A percentile compares a stretch with the other conserved stretches of the same genome.
phyloP scores from a whole-genome alignment of 2,329 filamentous ascomycete genomes.

The Myriangium duriaei region DNA sequence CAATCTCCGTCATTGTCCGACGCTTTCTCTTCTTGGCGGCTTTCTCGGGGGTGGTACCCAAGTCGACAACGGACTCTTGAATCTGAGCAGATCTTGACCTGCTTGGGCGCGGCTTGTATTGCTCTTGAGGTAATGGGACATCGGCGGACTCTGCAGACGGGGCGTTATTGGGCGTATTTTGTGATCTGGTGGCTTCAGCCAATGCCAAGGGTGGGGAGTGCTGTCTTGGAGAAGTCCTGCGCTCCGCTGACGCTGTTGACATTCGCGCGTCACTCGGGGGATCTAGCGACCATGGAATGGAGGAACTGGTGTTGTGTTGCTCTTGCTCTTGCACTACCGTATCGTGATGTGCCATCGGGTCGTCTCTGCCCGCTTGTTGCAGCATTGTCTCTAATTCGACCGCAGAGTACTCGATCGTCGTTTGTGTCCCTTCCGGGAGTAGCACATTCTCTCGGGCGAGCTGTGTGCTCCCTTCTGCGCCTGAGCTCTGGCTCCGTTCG shows the following conservation, averaged over 20 bases:
- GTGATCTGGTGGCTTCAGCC: too few relatives aligned
- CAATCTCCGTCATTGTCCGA: conserved; percentile 5
- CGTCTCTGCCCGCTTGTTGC: too few relatives aligned
- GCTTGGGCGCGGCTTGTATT: conserved; percentile 3
- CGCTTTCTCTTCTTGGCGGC: background rate
- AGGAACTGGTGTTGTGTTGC: too few relatives aligned
- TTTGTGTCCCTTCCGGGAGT: background rate
- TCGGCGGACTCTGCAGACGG: too few relatives aligned
- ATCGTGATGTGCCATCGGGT: too few relatives aligned
- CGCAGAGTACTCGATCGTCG: background rate
- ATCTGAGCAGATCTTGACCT: conserved; percentile 3
- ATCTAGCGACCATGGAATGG: conserved; percentile 8
- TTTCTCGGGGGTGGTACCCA: conserved; percentile 4
- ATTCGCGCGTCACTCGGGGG: too few relatives aligned
- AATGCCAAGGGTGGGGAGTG: too few relatives aligned
- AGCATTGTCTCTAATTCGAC: background rate
- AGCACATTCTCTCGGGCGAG: conserved; percentile 5
- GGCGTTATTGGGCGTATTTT: background rate
- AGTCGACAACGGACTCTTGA: conserved; percentile 1
- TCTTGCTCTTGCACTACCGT: too few relatives aligned
- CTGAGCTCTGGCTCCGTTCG: background rate
- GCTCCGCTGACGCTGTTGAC: too few relatives aligned
- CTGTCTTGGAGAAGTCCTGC: too few relatives aligned
- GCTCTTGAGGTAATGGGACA: conserved; percentile 1
- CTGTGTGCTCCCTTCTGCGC: background rate